Evolutionary conservation across 2,329 filamentous ascomycete species (phyloP), one percentile per base, ranked within the genome.

Genomic region (Aspergillus sp.): DNA sequence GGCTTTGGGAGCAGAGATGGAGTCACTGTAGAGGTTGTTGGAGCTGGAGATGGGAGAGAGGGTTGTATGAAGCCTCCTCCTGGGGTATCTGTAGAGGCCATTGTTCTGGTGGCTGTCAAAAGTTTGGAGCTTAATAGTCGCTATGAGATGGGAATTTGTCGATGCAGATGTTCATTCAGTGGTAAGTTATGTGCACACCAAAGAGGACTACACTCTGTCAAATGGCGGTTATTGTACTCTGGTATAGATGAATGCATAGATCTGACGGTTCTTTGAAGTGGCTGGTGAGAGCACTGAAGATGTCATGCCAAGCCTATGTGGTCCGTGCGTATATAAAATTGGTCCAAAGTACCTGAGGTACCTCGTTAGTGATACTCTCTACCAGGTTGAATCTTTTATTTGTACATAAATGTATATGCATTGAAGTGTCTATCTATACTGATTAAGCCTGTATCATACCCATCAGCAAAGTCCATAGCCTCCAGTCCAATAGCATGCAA

Each of bases 1-100:
- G 81, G 78, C 51, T 76, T 75, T 0, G 81, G 82, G 3, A 86
- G 76, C 4, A 73, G 67, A 7, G 36, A 73, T 49, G 54, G 71
- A 50, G 56, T 68, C 58, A 57, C 60, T 4, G 60, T 65, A 17
- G 76, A 75, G 60, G 56, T 69, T 60, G 79, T 81, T 3, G 76
- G 69, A 6, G 80, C 74, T 11, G 80, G 78, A 4, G 79, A 81
- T 8, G 75, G 61, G 36, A 66, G 53, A 4, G 55, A 55, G n/a
- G 65, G 58, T 9, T 54, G 70, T 40, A 77, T 58, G 63, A 78
- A 77, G 45, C 75, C 76, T 35, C 76, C 75, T 36, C 47, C 53
- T 7, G 49, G 33, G 30, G 24, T 19, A 45, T 55, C 49, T 8
- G 51, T 20, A 19, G 53, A 50, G 16, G 56, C 40, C 56, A 59